Conservation (phyloP, 257 asterid species). For the Ilex asprella region DNA sequence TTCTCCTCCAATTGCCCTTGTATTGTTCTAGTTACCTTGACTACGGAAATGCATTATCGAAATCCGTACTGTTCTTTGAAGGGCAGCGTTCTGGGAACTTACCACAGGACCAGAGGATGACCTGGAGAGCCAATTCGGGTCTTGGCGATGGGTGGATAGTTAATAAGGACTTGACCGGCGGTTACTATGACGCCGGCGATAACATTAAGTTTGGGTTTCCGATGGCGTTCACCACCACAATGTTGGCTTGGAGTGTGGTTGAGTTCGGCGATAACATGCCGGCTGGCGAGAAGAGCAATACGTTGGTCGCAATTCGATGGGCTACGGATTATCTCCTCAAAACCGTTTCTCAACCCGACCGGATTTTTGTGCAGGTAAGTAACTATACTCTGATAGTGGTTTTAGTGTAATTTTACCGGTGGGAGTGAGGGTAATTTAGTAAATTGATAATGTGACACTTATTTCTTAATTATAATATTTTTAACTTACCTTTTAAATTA, state of each 20-base stretch:
- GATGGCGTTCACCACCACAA: conserved; percentile 95
- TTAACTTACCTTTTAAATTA: too few species aligned
- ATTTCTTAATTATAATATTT: too few species aligned
- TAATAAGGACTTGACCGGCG: conserved; percentile 68
- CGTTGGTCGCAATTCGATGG: conserved; percentile 78
- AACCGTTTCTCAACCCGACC: conserved; percentile 77
- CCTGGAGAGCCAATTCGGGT: conserved; percentile 84
- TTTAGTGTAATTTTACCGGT: not conserved
- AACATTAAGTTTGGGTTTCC: conserved; percentile 87
- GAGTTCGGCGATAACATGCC: conserved; percentile 82
- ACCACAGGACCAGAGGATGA: conserved; percentile 75
- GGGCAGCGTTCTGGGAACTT: conserved; percentile 90
- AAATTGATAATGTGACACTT: not conserved
- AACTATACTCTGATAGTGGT: not conserved
- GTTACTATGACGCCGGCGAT: conserved; percentile 96
- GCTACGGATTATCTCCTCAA: conserved; percentile 81
- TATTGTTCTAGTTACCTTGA: conserved; percentile 45
- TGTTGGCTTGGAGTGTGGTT: conserved; percentile 91
- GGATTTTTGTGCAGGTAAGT: conserved; percentile 89
- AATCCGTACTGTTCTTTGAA: conserved; percentile 75
- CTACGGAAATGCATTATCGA: conserved; percentile 74
- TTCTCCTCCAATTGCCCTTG: conserved; percentile 20
- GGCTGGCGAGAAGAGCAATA: conserved; percentile 57
- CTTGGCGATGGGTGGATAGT: conserved; percentile 71
- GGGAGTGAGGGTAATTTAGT: not conserved